phyloP scores from a whole-genome alignment of 73 alveolate genomes.

The Tetrahymena malaccensis region DNA sequence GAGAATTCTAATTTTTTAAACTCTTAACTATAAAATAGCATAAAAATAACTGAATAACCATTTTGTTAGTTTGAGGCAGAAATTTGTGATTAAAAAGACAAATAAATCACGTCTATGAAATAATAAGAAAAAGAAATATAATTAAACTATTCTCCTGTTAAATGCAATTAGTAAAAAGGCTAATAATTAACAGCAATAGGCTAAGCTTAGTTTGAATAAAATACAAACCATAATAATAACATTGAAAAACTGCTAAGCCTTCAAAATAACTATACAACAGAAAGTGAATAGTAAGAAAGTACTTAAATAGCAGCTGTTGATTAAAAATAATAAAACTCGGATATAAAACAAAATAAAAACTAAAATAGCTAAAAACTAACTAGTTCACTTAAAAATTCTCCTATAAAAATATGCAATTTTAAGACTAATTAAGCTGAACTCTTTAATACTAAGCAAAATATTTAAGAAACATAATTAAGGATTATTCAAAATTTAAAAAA shows the following conservation, averaged over 20 bases:
- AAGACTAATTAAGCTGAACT: neutral
- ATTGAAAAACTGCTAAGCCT: neutral
- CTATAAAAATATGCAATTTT: neutral
- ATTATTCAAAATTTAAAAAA: neutral
- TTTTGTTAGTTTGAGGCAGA: neutral
- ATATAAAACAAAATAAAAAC: neutral
- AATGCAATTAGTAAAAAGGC: neutral
- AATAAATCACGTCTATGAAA: neutral
- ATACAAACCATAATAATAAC: no score
- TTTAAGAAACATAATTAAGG: neutral
- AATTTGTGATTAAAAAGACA: no score
- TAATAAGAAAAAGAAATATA: neutral
- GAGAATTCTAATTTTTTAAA: no score
- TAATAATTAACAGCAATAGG: no score
- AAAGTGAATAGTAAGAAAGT: neutral
- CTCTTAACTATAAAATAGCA: no score
- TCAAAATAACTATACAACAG: neutral
- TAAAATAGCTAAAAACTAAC: neutral
- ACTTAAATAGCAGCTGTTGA: neutral
- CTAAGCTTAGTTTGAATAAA: no score
- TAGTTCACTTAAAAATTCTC: neutral
- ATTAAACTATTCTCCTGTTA: neutral
- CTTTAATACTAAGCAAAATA: neutral
- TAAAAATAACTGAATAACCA: neutral
- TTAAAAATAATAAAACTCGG: neutral